Evolutionary conservation across 2,329 filamentous ascomycete genomes (phyloP), one percentile per base, ranked within the genome.

Genomic region (Microdochium paspali): DNA sequence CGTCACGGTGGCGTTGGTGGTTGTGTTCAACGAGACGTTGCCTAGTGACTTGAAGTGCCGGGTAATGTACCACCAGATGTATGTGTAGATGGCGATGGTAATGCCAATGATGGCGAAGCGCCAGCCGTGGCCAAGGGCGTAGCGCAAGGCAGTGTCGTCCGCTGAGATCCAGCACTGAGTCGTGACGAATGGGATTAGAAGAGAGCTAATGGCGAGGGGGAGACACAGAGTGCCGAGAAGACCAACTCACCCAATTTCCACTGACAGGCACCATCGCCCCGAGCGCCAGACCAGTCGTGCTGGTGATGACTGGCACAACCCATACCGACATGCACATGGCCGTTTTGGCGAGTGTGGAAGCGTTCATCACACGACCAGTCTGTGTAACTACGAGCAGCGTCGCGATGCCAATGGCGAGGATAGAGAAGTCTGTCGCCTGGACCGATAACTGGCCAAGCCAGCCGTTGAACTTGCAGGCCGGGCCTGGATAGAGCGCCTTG

Each of bases 391-490:
- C 67, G 26, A 69, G 58, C 10, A 71, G 59, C 4, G 68, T 70
- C 2, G 67, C 60, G 18, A 73, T 58, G 12, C 69, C 62, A 24
- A 73, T 73, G 30, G 68, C 64, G 13, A 73, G 59, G 46, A 73
- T 69, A 25, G 64, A 66, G 49, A 71, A 67, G 48, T 68, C 66
- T 23, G 61, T 61, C 3, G 66, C 65, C 54, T 73, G 69, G 12
- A 72, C 70, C 2, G 66, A 70, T 43, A 72, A 58, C 47, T 73
- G 71, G 23, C 68, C 68, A 31, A 71, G 50, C 56, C 66, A 70
- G 30, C 69, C 71, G 52, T 72, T 74, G 18, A 65, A 47, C 9
- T 59, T 59, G 51, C 70, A 73, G 3, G 61, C 62, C 0, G 55
- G 13, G 12, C 65, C 62, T 9, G 58, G 49, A 6, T 48, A 39